Base-by-base conservation (phyloP, 1,284 basidiomycete genomes). In the Salmacisia buchloeana region DNA sequence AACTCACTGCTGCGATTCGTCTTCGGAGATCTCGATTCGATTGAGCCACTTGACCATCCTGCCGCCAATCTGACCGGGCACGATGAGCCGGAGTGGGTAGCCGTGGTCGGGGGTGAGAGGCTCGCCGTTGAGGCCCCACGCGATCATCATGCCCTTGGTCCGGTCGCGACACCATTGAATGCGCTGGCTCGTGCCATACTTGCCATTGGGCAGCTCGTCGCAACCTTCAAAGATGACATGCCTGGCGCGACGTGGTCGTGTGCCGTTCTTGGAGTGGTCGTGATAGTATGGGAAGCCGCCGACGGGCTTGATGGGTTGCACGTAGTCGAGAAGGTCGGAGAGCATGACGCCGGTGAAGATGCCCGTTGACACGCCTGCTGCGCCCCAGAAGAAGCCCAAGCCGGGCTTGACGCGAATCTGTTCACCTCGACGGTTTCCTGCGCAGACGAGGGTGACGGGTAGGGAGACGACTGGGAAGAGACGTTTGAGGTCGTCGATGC, bases 401-500 rank as follows among this genome's bases (percentile, higher is more conserved):
- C 83, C 83, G 72, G 88, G 86, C 3, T 82, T 81, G n/a, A 88
- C 83, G 60, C 86, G 81, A 71, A 88, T 88, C 70, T 88, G 87
- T 70, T 89, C 87, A 72, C 87, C 87, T 12, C 87, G 82, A 2
- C 87, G 80, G 76, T 88, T 88, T 1, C 87, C 87, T 0, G 87
- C 87, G 66, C 87, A 89, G 1, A 86, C 86, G 18, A 89, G 75
- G 0, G 87, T 88, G 41, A 88, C 83, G 2, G 87, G 87, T 2
- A 87, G 68, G 0, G 86, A 88, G 5, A 88, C 83, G 1, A 84
- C 81, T 5, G 82, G 77, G 68, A 88, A 87, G 33, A 73, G 80
- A 15, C 75, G 74, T 61, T 82, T 82, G 21, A 87, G 81, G 15
- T 76, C 75, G 31, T 74, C 62, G 60, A 75, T 74, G 63, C 67